Evolutionary conservation across 371 early-diverging fungal genomes (phyloP).

Genomic region (Dinochytrium kinnereticum): DNA sequence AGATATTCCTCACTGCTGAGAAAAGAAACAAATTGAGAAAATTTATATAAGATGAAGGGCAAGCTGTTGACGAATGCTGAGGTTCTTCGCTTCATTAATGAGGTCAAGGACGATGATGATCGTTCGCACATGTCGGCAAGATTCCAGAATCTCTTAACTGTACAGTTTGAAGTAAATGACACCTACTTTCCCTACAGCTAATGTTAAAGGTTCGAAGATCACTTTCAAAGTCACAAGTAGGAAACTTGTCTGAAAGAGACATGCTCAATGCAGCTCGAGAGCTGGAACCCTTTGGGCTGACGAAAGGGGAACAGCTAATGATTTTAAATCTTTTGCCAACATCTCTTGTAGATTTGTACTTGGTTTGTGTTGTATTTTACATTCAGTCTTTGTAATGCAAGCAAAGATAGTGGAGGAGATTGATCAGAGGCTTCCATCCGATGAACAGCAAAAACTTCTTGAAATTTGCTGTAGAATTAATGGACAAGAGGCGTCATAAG

Average conservation of each 20-base stretch:
- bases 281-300: conserved; percentile 31
- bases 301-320: conserved; percentile 44
- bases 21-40: neutral
- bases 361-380: conserved; percentile 17
- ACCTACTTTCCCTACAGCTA: neutral
- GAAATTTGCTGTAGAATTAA: neutral
- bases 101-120: neutral
- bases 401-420: neutral
- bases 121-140: neutral
- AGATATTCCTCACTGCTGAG: neutral
- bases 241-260: neutral
- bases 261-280: neutral
- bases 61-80: conserved; percentile 25
- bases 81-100: conserved; percentile 27
- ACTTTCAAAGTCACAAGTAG: conserved; percentile 18
- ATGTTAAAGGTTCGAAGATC: conserved; percentile 15
- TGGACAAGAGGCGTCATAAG: too few species aligned
- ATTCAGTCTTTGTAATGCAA: neutral
- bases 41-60: neutral
- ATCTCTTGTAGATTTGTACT: conserved; percentile 32
- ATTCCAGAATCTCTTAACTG: conserved; percentile 15
- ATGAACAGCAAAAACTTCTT: neutral
- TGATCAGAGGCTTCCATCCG: neutral
- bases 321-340: conserved; percentile 41
- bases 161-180: conserved; percentile 28